Base-by-base conservation (phyloP, 306 rosid species). In the Medicago arabica region DNA sequence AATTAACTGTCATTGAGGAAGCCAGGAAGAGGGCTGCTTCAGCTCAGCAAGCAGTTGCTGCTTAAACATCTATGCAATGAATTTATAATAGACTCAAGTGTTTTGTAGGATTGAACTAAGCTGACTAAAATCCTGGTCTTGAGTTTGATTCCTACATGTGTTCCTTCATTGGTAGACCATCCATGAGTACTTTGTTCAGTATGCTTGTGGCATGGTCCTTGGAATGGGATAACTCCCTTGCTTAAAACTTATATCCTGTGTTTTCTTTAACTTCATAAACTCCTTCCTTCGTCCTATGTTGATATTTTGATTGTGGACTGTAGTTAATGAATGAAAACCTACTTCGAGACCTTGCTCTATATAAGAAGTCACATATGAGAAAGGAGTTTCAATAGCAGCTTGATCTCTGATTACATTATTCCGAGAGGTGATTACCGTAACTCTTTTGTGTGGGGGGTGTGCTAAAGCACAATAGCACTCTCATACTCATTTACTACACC, bases 301-400 rank as follows among this genome's bases (percentile, higher is more conserved):
- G 71, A 71, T 75, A 64, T 57, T 82, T 76, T 75, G 50, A 62
- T 79, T 77, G 63, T 81, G 87, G 73, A 46, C 77, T 80, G 71
- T 72, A 91, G 97, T 80, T 94, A 76, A 94, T 94, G 98, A 88
- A 90, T 12, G 97, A 91, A 81, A 96, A 94, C 57, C 83, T 88
- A 80, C 88, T 94, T 76, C 97, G 88, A 89, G 98, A 91, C 81
- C 98, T 94, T 88, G 97, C 88, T 5, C 75, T 94, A 39, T 91
- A 94, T 80, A 94, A 94, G 93, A 94, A 94, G 70, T 88, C 97
- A 11, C 98, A 86, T 82, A 86, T 82, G 96, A 92, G 86, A 94
- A 94, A 85, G 91, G 91, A 73, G 87, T 94, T 80, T 94, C 98
- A 72, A 43, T 90, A 15, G 93, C 98, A 39, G 90, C 98, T 40